A percentile compares a stretch with the other conserved stretches of the same genome.
Conservation (phyloP, 2,329 filamentous ascomycete genomes). For the Cladosporium sp. region DNA sequence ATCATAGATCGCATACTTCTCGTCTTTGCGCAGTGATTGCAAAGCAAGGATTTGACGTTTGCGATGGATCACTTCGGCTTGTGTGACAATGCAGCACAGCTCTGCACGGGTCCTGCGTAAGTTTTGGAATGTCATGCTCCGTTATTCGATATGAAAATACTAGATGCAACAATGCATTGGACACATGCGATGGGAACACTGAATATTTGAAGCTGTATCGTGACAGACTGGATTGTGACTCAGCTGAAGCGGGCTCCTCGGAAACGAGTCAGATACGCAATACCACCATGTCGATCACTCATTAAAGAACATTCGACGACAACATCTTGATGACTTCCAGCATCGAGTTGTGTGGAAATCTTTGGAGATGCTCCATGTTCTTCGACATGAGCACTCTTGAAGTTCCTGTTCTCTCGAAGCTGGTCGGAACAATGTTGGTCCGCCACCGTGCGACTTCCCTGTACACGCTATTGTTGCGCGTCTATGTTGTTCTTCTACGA, state of each 20-base stretch:
- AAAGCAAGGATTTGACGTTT: neutral
- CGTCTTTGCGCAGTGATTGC: neutral
- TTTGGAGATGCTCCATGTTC: neutral
- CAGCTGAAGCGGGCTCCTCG: no score
- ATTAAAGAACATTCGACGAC: neutral
- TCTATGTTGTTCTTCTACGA: no score
- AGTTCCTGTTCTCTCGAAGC: neutral
- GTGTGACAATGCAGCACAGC: neutral
- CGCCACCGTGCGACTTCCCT: no score
- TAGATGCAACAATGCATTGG: no score
- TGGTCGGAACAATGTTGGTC: neutral
- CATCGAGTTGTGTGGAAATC: neutral
- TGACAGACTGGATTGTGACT: neutral
- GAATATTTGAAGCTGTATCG: no score
- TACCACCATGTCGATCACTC: neutral
- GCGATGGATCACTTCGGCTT: conserved; percentile 1
- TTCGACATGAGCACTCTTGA: neutral
- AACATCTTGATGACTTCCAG: neutral
- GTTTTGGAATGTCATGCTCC: neutral
- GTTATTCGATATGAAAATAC: neutral
- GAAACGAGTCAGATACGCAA: neutral
- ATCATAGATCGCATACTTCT: neutral
- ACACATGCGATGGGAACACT: no score
- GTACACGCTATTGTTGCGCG: no score
- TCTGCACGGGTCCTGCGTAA: neutral